phyloP scores from a whole-genome alignment of 148 eudicot genomes.

The Heliosperma pusillum region DNA sequence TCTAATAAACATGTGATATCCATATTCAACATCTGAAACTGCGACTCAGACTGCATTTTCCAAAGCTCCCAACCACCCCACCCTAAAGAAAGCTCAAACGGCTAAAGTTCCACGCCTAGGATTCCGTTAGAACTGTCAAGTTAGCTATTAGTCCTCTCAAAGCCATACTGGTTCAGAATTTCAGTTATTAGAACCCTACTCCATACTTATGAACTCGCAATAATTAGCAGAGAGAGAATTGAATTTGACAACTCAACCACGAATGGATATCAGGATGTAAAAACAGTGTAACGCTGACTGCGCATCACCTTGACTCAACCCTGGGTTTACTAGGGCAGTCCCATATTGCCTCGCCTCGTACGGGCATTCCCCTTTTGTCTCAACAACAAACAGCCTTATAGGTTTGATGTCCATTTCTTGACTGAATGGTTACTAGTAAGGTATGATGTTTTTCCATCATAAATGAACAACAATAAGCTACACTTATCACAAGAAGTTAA shows the following conservation, averaged over 20 bases:
- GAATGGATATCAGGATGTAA: neutral
- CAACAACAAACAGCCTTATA: neutral
- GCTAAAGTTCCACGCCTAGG: neutral
- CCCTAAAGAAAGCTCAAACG: no score
- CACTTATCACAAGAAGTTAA: neutral
- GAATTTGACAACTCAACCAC: neutral
- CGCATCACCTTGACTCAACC: constrained; percentile 5
- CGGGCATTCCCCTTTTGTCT: neutral
- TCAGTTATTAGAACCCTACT: no score
- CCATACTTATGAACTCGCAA: neutral
- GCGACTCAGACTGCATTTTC: neutral
- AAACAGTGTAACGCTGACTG: neutral
- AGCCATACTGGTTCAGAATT: no score
- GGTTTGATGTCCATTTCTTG: neutral
- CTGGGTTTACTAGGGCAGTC: neutral
- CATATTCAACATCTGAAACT: neutral
- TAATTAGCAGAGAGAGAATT: neutral
- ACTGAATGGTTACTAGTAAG: neutral
- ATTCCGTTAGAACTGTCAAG: no score
- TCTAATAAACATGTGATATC: neutral
- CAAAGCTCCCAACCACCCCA: neutral
- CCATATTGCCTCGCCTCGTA: neutral
- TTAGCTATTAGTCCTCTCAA: no score
- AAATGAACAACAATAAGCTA: constrained; percentile 3
- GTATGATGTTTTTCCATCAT: neutral